phyloP scores from a whole-genome alignment of 768 basidiomycete genomes.

The Boletus tylopilopsis region DNA sequence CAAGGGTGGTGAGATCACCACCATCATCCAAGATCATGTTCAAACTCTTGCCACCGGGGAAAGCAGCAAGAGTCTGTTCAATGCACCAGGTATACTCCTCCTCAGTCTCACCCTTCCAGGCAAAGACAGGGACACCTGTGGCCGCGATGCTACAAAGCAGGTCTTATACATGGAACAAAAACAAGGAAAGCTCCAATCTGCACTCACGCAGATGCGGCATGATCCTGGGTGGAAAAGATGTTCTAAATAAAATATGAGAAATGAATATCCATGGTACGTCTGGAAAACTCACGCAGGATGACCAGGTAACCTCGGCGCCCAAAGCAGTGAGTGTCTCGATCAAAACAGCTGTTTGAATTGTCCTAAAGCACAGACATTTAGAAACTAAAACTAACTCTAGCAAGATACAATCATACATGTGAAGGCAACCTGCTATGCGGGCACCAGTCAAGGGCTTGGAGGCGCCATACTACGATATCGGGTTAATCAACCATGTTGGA shows the following conservation, averaged over 20 bases:
- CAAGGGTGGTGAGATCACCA: constrained; percentile 91
- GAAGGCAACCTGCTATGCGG: constrained; percentile 95
- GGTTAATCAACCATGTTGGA: constrained; percentile 9
- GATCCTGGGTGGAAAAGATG: constrained; percentile 99
- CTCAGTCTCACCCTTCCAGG: constrained; percentile 99
- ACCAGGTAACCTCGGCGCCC: constrained; percentile 98
- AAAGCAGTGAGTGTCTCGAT: constrained; percentile 96
- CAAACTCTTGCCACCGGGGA: constrained; percentile 75
- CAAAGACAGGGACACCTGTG: constrained; percentile 96
- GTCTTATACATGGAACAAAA: neutral
- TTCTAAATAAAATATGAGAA: constrained; percentile 49
- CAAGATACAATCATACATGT: constrained; percentile 63
- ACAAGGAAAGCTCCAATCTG: neutral
- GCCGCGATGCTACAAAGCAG: constrained; percentile 73
- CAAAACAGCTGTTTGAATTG: constrained; percentile 96
- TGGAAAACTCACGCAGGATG: constrained; percentile 74
- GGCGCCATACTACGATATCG: constrained; percentile 67
- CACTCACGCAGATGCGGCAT: constrained; percentile 92
- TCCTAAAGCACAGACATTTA: constrained; percentile 52
- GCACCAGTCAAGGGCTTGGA: constrained; percentile 89
- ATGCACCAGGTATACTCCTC: constrained; percentile 99
- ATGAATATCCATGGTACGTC: neutral
- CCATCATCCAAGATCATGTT: constrained; percentile 99
- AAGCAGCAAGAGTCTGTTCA: constrained; percentile 90
- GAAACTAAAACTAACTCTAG: neutral